phyloP scores from a whole-genome alignment of 139 green algal genomes.

The Deuterostichococcus epilithicus region DNA sequence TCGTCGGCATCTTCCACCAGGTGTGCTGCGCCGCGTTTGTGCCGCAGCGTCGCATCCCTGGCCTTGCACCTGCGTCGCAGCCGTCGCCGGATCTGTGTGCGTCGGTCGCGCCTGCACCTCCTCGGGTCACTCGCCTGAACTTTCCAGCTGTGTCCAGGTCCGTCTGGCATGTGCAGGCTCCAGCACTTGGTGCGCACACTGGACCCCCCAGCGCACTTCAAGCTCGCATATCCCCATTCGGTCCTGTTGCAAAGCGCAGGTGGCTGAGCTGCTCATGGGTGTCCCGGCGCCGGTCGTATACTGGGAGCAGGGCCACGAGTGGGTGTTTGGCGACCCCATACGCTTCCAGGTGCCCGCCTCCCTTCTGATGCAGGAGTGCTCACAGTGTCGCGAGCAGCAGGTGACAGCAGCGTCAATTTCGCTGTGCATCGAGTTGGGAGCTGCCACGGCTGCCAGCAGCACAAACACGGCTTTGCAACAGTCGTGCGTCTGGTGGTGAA shows the following conservation, averaged over 20 bases:
- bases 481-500: no score
- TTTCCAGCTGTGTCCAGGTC: not conserved
- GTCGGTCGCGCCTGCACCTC: not conserved
- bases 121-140: not conserved
- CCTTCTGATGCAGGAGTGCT: not conserved
- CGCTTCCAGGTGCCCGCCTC: slow-evolving; percentile 34
- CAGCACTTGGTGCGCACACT: not conserved
- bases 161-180: not conserved
- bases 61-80: no score
- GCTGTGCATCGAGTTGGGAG: no score
- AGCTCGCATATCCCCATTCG: not conserved
- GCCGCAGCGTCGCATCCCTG: no score
- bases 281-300: slow-evolving; percentile 52
- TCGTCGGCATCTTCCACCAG: slow-evolving; percentile 73
- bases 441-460: no score
- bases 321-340: slow-evolving; percentile 65
- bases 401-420: not conserved
- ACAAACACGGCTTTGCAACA: slow-evolving; percentile 5
- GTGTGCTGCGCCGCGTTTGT: slow-evolving; percentile 6
- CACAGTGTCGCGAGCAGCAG: not conserved
- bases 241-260: slow-evolving; percentile 39
- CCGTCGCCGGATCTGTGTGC: not conserved
- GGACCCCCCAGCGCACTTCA: no score
- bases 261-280: slow-evolving; percentile 60
- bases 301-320: slow-evolving; percentile 75